A percentile compares a stretch with the other conserved stretches of the same genome.
Conservation (phyloP, 1,139 yeast genomes). For the Saccharomyces hybrid region DNA sequence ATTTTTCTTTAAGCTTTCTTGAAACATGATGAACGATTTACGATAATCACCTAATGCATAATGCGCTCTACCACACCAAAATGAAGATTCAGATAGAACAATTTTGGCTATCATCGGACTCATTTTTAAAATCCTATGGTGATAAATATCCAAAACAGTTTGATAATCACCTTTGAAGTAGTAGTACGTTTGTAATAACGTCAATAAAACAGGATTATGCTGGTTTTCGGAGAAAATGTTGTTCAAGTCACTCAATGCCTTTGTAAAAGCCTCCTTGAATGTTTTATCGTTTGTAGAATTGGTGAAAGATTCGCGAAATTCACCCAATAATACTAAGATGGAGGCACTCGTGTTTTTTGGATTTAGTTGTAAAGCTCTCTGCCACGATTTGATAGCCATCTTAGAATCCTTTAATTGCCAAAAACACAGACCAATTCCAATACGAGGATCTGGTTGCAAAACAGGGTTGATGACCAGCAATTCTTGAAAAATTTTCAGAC, state of each 20-base stretch:
- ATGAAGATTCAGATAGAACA: constrained; percentile 66
- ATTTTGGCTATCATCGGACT: constrained; percentile 25
- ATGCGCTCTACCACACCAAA: constrained; percentile 79
- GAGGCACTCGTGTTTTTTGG: constrained; percentile 55
- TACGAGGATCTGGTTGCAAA: constrained; percentile 82
- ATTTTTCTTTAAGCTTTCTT: constrained; percentile 57
- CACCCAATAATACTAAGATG: constrained; percentile 57
- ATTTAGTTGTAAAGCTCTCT: constrained; percentile 62
- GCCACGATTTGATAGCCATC: constrained; percentile 79
- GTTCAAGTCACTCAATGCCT: constrained; percentile 35
- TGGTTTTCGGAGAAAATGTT: constrained; percentile 20
- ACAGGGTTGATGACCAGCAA: constrained; percentile 69
- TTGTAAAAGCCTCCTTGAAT: constrained; percentile 44
- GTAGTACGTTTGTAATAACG: constrained; percentile 45
- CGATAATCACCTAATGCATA: constrained; percentile 53
- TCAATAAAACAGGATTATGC: constrained; percentile 38
- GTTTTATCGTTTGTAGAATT: constrained; percentile 41
- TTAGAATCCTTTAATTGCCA: constrained; percentile 78
- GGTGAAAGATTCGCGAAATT: constrained; percentile 56
- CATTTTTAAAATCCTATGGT: constrained; percentile 38
- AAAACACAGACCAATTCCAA: constrained; percentile 90
- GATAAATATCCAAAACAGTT: constrained; percentile 49
- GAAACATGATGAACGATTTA: constrained; percentile 64
- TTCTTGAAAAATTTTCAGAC: constrained; percentile 77
- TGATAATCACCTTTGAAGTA: constrained; percentile 55